phyloP scores from a whole-genome alignment of 208 protist species.

The Phytomonas francai region DNA sequence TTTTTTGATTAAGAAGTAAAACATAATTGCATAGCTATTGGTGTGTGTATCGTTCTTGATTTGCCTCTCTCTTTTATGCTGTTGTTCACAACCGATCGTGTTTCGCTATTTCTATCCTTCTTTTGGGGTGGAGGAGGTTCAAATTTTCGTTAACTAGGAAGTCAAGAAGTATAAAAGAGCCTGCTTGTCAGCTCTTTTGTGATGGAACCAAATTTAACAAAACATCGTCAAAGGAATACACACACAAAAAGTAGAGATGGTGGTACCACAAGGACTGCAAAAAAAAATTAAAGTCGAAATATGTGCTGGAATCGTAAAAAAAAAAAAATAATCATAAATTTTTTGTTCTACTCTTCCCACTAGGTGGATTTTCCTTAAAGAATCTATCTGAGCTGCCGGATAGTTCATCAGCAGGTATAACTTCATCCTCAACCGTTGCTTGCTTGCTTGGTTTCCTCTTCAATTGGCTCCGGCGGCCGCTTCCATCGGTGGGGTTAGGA shows the following conservation, averaged over 20 bases:
- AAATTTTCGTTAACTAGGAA: neutral
- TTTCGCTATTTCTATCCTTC: neutral
- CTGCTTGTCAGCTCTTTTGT: neutral
- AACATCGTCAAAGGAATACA: neutral
- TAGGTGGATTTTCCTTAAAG: constrained; percentile 1
- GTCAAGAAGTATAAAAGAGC: neutral
- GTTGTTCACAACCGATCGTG: neutral
- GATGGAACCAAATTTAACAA: neutral
- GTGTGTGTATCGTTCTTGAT: neutral
- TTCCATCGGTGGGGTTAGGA: constrained; percentile 3
- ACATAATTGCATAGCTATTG: neutral
- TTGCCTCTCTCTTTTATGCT: neutral
- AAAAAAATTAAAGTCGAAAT: neutral
- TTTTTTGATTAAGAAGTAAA: neutral
- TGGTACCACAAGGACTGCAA: neutral
- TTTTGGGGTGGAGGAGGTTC: neutral
- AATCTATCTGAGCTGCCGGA: constrained; percentile 16
- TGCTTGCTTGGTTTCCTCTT: constrained; percentile 10
- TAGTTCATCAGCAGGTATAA: constrained; percentile 25
- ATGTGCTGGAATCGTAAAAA: neutral
- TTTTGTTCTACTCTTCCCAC: neutral
- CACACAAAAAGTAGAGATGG: neutral
- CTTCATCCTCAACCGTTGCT: constrained; percentile 19
- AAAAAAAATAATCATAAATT: neutral
- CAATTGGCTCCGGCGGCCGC: neutral